Evolutionary conservation across 2,329 filamentous ascomycete genomes (phyloP), one percentile per base, ranked within the genome.

Genomic region (Cytospora piceicola): DNA sequence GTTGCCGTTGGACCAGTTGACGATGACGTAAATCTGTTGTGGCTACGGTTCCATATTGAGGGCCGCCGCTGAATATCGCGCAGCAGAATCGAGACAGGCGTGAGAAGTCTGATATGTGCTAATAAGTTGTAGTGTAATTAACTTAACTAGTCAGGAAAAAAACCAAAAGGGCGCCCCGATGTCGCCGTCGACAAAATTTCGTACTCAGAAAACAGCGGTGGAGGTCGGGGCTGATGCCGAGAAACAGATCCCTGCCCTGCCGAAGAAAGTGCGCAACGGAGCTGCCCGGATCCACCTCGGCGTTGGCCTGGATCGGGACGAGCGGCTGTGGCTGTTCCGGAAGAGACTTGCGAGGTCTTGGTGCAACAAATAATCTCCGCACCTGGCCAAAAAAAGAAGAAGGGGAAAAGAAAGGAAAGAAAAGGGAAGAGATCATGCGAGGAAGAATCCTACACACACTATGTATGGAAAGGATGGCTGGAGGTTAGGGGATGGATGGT

Each of bases 141-240:
- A 46, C 42, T 11, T 42, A 46, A 46, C 42, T 34, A 34, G 32
- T 34, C 32, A 46, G n/a, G n/a, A n/a, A n/a, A 15, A 7, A 15
- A 22, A 6, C 20, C 5, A 46, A 46, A 11, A 46, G 20, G 42
- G 20, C 6, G 20, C n/a, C 39, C 61, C 61, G 61, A 64, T 64
- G 61, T 64, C 61, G 61, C 61, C 61, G 61, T 54, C 61, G 46
- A 58, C 61, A 55, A 49, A 22, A 29, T 22, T 46, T 17, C 20
- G 34, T 15, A n/a, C 11, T n/a, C 17, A 54, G 22, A 4, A 32
- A 51, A 56, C 49, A 62, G 60, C 60, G 61, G 61, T 63, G 61
- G 61, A 42, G 61, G 55, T 58, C 61, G 61, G 61, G 24, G 59
- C 46, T 46, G 22, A 51, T 52, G 42, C 32, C 39, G 24, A 36